Conservation (phyloP, 805 yeast species). For the Monosporozyma aquatica region DNA sequence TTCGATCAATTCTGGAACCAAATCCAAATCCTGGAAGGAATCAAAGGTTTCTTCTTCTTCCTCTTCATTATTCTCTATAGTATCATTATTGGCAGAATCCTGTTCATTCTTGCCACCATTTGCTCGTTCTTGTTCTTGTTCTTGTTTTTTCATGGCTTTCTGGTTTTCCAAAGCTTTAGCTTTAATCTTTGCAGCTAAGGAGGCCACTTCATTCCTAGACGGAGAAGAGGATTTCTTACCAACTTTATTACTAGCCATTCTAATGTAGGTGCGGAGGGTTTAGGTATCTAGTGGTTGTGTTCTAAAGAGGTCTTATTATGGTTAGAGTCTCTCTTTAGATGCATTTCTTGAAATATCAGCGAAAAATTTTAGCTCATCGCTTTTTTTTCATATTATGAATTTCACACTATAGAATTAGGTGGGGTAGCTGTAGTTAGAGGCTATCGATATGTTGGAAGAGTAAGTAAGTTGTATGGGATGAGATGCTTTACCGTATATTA, state of each 20-base stretch:
- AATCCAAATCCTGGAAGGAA: constrained; percentile 48
- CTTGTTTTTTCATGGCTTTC: constrained; percentile 10
- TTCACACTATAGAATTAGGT: too few relatives aligned
- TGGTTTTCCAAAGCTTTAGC: constrained; percentile 33
- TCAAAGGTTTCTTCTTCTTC: constrained; percentile 23
- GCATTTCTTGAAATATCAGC: too few relatives aligned
- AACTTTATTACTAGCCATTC: constrained; percentile 9
- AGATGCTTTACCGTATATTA: too few relatives aligned
- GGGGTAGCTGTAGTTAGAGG: too few relatives aligned
- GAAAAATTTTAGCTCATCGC: constrained; percentile 17
- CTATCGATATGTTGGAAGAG: too few relatives aligned
- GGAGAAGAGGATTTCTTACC: constrained; percentile 9
- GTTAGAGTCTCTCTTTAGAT: too few relatives aligned
- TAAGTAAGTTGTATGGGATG: too few relatives aligned
- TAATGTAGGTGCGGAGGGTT: too few relatives aligned
- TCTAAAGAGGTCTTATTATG: background rate
- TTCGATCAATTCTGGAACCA: constrained; percentile 71
- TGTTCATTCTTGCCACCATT: constrained; percentile 7
- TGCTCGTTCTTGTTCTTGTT: constrained; percentile 2
- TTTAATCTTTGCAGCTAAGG: constrained; percentile 50
- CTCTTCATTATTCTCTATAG: constrained; percentile 8
- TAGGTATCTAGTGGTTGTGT: background rate
- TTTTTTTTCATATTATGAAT: too few relatives aligned
- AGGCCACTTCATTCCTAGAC: constrained; percentile 26
- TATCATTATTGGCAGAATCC: constrained; percentile 5